Percentiles rank a stretch among this genome's conserved stretches.
phyloP scores from a whole-genome alignment of 1,284 basidiomycete species.

The Pascua sp. region DNA sequence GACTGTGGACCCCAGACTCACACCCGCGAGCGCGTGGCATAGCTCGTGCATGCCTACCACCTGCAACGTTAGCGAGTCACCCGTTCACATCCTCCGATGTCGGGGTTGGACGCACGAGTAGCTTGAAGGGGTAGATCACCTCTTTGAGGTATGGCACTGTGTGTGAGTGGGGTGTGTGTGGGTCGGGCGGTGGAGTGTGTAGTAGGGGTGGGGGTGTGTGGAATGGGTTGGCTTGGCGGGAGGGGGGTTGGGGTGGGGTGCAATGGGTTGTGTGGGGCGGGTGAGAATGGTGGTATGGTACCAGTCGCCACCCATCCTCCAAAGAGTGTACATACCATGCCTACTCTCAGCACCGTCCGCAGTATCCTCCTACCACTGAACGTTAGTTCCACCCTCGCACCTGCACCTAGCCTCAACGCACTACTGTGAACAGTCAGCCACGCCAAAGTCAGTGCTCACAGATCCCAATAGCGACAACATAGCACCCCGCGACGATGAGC shows the following conservation, averaged over 20 bases:
- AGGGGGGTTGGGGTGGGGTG: too few relatives aligned
- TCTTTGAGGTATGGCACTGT: conserved; percentile 33
- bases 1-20: too few relatives aligned
- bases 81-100: conserved; percentile 10
- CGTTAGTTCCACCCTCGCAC: too few relatives aligned
- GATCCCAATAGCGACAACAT: conserved; percentile 37
- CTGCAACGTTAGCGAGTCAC: conserved; percentile 55
- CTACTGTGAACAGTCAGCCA: conserved; percentile 4
- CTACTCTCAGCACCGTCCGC: too few relatives aligned
- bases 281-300: neutral
- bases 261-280: too few relatives aligned
- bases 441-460: conserved; percentile 15
- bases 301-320: too few relatives aligned
- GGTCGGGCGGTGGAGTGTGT: neutral
- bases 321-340: too few relatives aligned
- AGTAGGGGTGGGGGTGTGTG: neutral
- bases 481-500: conserved; percentile 39
- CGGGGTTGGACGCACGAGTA: conserved; percentile 52
- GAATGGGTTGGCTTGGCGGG: too few relatives aligned
- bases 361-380: too few relatives aligned
- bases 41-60: conserved; percentile 90
- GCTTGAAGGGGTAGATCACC: conserved; percentile 91
- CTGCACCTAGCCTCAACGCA: neutral
- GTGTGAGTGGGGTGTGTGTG: neutral
- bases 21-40: conserved; percentile 69